Evolutionary conservation across 345 rosid species (phyloP), one percentile per base, ranked within the genome.

Genomic region (Citrus mangshanensis): DNA sequence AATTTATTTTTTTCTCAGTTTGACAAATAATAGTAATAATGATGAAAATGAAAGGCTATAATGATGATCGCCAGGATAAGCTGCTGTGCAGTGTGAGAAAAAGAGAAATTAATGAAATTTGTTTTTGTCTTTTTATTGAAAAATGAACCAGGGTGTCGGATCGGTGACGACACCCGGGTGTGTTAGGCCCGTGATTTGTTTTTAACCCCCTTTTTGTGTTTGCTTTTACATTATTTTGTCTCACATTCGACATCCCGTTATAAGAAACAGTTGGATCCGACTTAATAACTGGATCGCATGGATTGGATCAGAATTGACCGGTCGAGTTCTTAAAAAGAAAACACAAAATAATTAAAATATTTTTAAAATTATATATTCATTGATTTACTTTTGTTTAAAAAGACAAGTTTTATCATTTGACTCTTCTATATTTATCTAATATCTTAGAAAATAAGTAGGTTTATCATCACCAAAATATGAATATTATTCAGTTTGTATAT

Each of bases 141-240:
- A 72, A 55, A 19, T 72, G 19, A 55, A 56, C 75, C 75, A 30
- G 37, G 35, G 9, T 70, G 73, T 70, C 59, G 58, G 73, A 46
- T 54, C 28, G 25, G 75, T 3, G 37, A 70, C 62, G 75, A 72
- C 75, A 32, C 42, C 61, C 75, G 61, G 75, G 22, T 28, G 61
- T 28, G 38, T 72, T 22, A 72, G 2, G 51, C 75, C 75, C 75
- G 75, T 72, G 75, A 72, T 35, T 72, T 30, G 19, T 19, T 9
- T 32, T 18, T 1, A 1, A 6, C 54, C 1, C 13, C 16, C 51
- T 51, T 8, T 19, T 55, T 4, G 7, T 62, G 10, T 62, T 62
- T 4, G 21, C 16, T 56, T 56, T 56, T 6, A 56, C 8, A 16
- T 56, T 58, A 21, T 58, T 58, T 58, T 58, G 22, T 54, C 58